A percentile compares a stretch with the other conserved stretches of the same genome.
Evolutionary conservation across 148 eudicot genomes (phyloP).

Genomic region (Bassia scoparia): DNA sequence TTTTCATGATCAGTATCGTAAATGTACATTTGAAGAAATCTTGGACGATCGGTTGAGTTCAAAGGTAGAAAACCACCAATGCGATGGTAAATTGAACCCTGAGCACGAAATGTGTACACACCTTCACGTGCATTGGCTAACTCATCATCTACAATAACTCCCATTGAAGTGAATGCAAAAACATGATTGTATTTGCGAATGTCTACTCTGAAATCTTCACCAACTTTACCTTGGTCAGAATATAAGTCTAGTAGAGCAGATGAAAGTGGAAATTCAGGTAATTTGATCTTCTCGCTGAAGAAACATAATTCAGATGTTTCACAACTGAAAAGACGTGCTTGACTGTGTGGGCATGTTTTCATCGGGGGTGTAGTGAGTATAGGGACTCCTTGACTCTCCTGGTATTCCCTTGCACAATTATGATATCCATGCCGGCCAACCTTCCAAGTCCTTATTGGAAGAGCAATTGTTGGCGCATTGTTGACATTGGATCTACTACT

Average conservation of each 20-base stretch:
- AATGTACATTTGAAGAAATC: neutral
- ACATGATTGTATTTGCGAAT: neutral
- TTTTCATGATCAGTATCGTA: slow-evolving; percentile 9
- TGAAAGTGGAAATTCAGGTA: too few relatives aligned
- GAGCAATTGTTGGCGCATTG: neutral
- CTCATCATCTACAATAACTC: neutral
- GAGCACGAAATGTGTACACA: neutral
- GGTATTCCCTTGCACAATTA: neutral
- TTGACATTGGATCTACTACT: too few relatives aligned
- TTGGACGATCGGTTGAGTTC: neutral
- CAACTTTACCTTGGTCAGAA: neutral
- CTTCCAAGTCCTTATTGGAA: neutral
- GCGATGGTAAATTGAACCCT: neutral
- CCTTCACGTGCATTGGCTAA: neutral
- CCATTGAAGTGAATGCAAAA: neutral
- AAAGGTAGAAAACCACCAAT: neutral
- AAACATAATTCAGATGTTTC: too few relatives aligned
- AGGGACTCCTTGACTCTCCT: neutral
- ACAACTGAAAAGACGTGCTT: neutral
- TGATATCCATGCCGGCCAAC: neutral
- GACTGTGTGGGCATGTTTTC: neutral
- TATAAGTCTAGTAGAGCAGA: too few relatives aligned
- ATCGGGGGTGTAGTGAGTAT: neutral
- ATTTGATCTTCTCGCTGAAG: too few relatives aligned
- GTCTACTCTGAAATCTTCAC: neutral